Evolutionary conservation across 306 rosid species (phyloP).

Genomic region (Gillenia trifoliata): DNA sequence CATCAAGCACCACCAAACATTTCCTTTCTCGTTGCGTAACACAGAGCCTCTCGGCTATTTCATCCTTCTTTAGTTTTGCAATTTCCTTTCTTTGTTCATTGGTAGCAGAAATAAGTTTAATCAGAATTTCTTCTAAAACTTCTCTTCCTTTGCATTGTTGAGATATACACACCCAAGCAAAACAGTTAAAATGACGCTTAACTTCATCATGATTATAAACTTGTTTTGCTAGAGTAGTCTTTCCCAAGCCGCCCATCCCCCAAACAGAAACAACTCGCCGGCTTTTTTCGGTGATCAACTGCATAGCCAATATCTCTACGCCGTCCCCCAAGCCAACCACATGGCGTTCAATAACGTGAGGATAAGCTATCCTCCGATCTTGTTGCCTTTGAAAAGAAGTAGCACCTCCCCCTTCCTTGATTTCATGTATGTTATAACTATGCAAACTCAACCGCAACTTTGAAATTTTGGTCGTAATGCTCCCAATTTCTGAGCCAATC

Average conservation of each 20-base stretch:
- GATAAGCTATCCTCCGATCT: constrained; percentile 21
- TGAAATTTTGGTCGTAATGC: constrained; percentile 23
- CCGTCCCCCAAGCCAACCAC: neutral
- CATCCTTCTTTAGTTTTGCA: no score
- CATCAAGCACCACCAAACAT: no score
- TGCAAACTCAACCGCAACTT: constrained; percentile 32
- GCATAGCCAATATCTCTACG: neutral
- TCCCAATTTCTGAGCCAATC: constrained; percentile 21
- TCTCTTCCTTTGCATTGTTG: neutral
- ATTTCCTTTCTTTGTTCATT: no score
- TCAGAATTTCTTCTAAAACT: neutral
- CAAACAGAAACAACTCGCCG: neutral
- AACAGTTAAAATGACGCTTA: neutral
- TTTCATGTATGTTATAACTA: constrained; percentile 33
- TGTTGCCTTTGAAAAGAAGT: neutral
- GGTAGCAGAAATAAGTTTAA: constrained; percentile 5
- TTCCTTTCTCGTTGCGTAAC: no score
- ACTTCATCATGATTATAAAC: neutral
- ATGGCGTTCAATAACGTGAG: neutral
- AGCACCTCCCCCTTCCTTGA: neutral
- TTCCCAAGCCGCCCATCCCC: constrained; percentile 12
- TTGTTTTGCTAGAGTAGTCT: constrained; percentile 16
- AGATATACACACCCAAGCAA: constrained; percentile 12
- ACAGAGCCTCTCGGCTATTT: no score
- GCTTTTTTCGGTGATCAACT: neutral